Evolutionary conservation across 805 yeast genomes (phyloP).

Genomic region (Candida coquimbonensis): DNA sequence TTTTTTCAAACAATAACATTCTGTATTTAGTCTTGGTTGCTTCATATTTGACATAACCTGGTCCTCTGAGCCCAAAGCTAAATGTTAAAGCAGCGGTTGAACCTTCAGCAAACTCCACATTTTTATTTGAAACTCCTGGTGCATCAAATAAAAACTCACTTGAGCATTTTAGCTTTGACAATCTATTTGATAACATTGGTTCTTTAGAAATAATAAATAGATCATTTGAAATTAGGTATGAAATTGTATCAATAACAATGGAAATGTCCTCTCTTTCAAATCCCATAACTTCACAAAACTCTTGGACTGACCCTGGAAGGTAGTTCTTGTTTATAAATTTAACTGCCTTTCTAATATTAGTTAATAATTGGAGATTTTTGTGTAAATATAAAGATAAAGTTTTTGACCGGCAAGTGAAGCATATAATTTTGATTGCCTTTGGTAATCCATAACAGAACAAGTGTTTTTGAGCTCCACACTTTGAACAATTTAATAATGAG

Average conservation of each 20-base stretch:
- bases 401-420: slow-evolving; percentile 23
- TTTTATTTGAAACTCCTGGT: slow-evolving; percentile 12
- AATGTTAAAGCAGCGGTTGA: slow-evolving; percentile 14
- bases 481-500: slow-evolving; percentile 19
- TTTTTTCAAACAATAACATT: slow-evolving; percentile 5
- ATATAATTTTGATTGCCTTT: slow-evolving; percentile 12
- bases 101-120: neutral
- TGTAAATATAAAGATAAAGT: slow-evolving; percentile 13
- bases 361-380: slow-evolving; percentile 22
- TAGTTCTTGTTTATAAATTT: slow-evolving; percentile 18
- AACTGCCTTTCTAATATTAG: slow-evolving; percentile 31
- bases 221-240: slow-evolving; percentile 8
- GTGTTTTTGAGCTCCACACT: slow-evolving; percentile 28
- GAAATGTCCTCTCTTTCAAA: slow-evolving; percentile 6
- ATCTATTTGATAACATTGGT: slow-evolving; percentile 3
- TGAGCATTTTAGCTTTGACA: slow-evolving; percentile 11
- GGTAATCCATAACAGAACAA: slow-evolving; percentile 28
- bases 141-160: slow-evolving; percentile 18
- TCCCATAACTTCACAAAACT: slow-evolving; percentile 13
- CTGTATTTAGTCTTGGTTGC: neutral
- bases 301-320: slow-evolving; percentile 17
- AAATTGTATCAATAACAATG: slow-evolving; percentile 8
- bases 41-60: neutral
- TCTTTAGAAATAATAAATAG: slow-evolving; percentile 6
- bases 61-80: slow-evolving; percentile 1